Conservation (phyloP, 352 stramenopile genomes). For the Pythium biforme region DNA sequence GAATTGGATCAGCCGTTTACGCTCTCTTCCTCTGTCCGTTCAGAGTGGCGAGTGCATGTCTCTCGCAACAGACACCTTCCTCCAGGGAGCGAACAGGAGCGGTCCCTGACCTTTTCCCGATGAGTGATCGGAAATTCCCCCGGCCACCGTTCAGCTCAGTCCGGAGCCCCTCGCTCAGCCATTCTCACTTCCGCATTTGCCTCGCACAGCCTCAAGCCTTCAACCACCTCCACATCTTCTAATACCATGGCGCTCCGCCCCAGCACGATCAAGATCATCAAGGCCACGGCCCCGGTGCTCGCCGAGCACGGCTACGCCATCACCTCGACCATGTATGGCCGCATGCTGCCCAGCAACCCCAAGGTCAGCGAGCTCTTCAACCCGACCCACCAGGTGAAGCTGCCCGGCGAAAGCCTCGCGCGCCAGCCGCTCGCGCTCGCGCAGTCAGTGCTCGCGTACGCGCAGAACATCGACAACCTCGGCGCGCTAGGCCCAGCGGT, state of each 20-base stretch:
- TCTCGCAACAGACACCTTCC: too few species aligned
- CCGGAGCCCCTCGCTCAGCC: neutral
- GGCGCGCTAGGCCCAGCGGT: slow-evolving; percentile 45
- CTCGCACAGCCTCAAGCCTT: slow-evolving; percentile 1
- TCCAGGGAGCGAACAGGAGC: too few species aligned
- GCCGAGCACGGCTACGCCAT: slow-evolving; percentile 59
- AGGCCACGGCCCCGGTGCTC: slow-evolving; percentile 63
- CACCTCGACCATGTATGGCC: slow-evolving; percentile 65
- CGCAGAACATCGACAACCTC: slow-evolving; percentile 63
- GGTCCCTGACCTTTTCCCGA: too few species aligned
- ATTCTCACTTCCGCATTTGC: slow-evolving; percentile 14
- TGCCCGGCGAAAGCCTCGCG: slow-evolving; percentile 35
- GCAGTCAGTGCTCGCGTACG: slow-evolving; percentile 58
- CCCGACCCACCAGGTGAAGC: slow-evolving; percentile 57
- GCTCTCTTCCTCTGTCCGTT: too few species aligned
- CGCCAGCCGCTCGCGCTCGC: slow-evolving; percentile 45
- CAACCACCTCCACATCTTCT: neutral
- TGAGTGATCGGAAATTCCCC: slow-evolving; percentile 24
- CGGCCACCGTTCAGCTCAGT: too few species aligned
- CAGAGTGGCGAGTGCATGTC: too few species aligned
- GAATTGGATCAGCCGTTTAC: too few species aligned
- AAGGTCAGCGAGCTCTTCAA: slow-evolving; percentile 74
- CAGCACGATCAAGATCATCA: slow-evolving; percentile 53
- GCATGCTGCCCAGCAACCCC: slow-evolving; percentile 64
- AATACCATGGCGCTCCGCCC: slow-evolving; percentile 33